phyloP scores from a whole-genome alignment of 768 basidiomycete genomes.

The Cystobasidium tubakii region DNA sequence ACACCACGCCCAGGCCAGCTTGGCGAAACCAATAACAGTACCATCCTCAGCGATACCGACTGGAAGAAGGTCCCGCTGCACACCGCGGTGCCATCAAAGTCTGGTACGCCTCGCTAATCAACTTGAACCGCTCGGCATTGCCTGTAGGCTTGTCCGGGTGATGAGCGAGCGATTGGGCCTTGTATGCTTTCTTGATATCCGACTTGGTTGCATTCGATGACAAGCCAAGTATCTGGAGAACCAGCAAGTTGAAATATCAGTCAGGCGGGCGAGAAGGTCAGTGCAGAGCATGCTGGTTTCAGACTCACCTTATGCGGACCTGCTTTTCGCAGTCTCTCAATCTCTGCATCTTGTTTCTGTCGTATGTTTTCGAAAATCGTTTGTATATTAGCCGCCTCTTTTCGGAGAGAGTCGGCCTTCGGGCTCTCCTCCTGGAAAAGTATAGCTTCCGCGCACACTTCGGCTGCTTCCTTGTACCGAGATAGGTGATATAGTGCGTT shows the following conservation, averaged over 20 bases:
- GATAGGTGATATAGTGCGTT: background rate
- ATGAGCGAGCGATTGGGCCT: conserved; percentile 36
- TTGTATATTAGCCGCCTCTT: background rate
- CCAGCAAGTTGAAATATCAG: no score
- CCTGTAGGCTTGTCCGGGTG: conserved; percentile 41
- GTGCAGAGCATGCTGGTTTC: background rate
- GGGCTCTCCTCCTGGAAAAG: background rate
- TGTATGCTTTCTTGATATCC: conserved; percentile 39
- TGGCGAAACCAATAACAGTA: no score
- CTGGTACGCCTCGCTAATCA: conserved; percentile 24
- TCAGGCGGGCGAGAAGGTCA: background rate
- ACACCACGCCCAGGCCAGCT: no score
- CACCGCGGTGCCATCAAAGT: background rate
- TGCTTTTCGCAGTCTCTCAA: background rate
- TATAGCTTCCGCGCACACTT: background rate
- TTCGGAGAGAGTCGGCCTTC: background rate
- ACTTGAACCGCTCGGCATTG: conserved; percentile 30
- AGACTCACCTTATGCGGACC: background rate
- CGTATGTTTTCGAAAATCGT: background rate
- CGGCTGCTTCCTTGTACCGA: background rate
- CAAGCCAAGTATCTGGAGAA: conserved; percentile 27
- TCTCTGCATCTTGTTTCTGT: background rate
- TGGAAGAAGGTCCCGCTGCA: background rate
- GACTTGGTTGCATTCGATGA: background rate
- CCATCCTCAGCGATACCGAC: background rate